phyloP scores from a whole-genome alignment of 768 basidiomycete genomes.

The Nevesoporus exiguus region DNA sequence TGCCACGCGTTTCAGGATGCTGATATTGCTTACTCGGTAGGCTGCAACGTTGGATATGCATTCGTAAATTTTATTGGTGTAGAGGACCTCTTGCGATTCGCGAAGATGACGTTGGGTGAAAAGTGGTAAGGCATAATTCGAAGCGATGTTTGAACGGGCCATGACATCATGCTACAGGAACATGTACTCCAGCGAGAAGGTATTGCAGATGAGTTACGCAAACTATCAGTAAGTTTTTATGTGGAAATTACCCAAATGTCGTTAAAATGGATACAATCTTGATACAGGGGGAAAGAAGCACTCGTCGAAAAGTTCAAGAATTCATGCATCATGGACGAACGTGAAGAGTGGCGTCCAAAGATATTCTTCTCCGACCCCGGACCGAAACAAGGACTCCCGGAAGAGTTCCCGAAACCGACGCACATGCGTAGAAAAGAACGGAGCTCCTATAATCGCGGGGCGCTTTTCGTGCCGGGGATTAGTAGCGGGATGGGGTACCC shows the following conservation, averaged over 20 bases:
- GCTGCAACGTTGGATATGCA: slow-evolving; percentile 77
- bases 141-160: not conserved
- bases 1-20: not conserved
- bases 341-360: slow-evolving; percentile 77
- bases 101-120: slow-evolving; percentile 67
- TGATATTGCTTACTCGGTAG: slow-evolving; percentile 33
- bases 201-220: slow-evolving; percentile 88
- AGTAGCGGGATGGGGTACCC: slow-evolving; percentile 23
- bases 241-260: slow-evolving; percentile 2
- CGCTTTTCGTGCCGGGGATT: slow-evolving; percentile 57
- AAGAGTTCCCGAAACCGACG: slow-evolving; percentile 81
- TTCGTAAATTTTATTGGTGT: slow-evolving; percentile 89
- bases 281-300: slow-evolving; percentile 81
- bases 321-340: slow-evolving; percentile 86
- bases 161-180: slow-evolving; percentile 52
- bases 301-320: slow-evolving; percentile 92
- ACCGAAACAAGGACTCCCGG: slow-evolving; percentile 65
- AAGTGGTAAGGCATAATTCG: slow-evolving; percentile 58
- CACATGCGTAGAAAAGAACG: slow-evolving; percentile 79
- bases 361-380: slow-evolving; percentile 77
- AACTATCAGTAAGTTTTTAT: slow-evolving; percentile 75
- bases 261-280: slow-evolving; percentile 1
- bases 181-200: slow-evolving; percentile 88
- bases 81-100: slow-evolving; percentile 72
- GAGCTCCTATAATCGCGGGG: slow-evolving; percentile 74